Base-by-base conservation (phyloP, 345 rosid species). In the Corchorus olitorius region DNA sequence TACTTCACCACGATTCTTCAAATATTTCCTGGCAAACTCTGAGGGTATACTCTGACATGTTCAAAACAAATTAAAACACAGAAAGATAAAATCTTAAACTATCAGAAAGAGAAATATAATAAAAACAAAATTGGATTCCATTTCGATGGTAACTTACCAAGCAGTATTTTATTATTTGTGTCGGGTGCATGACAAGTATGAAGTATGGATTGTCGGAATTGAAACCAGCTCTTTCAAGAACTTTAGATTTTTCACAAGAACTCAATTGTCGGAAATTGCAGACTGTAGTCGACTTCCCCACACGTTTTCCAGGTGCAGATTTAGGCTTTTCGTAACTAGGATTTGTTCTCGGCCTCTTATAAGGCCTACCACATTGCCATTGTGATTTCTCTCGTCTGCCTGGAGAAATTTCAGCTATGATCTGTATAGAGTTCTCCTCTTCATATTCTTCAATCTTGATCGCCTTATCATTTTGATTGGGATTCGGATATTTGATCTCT, bases 401-500 rank as follows among this genome's bases (percentile, higher is more conserved):
- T 10, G 60, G 19, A 10, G 72, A 13, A 2, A 10, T 8, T 16
- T 46, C 66, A 13, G 65, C 63, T 19, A 46, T 34, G 62, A 67
- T 13, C 11, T 67, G 37, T 48, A 46, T 15, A 3, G 55, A 3
- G n/a, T 67, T 39, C 46, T 46, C 70, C 0, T 19, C 55, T 67
- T 46, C 54, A 27, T 56, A 27, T 27, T 68, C 41, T 49, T 67
- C 72, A 46, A 67, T 67, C 54, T 67, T 67, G n/a, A 13, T 34
- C 37, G 14, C 43, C 15, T 49, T 41, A 8, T 64, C 8, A 39
- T 39, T 52, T 14, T 12, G 15, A 4, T 50, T 45, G 17, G 19
- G 2, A 17, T 35, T 11, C 35, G 81, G 79, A 70, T 83, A 83
- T 15, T 70, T 46, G 13, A 81, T 83, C 76, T 81, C 85, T 35